Base-by-base conservation (phyloP, 345 rosid species). In the Corymbia maculata region DNA sequence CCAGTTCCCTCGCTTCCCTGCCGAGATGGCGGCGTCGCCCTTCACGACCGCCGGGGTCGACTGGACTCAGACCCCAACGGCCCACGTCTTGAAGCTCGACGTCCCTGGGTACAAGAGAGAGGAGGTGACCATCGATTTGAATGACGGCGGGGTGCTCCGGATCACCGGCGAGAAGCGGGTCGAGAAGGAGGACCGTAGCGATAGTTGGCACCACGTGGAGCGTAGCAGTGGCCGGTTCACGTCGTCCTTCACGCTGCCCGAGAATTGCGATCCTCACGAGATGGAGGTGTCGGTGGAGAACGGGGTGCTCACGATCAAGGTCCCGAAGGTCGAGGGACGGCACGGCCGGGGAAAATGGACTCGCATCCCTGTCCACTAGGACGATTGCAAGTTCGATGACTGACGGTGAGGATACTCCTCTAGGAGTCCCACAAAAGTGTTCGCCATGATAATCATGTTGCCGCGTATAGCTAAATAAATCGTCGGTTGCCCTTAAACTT, bases 91-190 rank as follows among this genome's bases (percentile, higher is more conserved):
- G 68, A 91, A 75, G 87, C 88, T 86, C 5, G 88, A 91, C 7
- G 90, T 93, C 22, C 91, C 90, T 1, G 94, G 93, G 51, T 28
- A 91, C 64, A 85, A 45, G 55, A 92, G 45, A 87, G 87, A 92
- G 14, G 93, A 94, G 32, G 91, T 94, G 91, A 92, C 87, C 87
- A 87, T 93, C 87, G 93, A 90, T 42, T 5, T 92, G 26, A 92
- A 91, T 87, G 92, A 89, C 16, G 91, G 89, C 2, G 87, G 86
- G 79, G 79, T 91, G 42, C 89, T 93, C 44, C 61, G 90, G 66
- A 89, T 94, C 32, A 90, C 66, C 22, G 91, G 92, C 2, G 93
- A 93, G 91, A 90, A 57, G 88, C 86, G 24, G 3, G 6, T 88
- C 6, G 91, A 91, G 90, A 91, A n/a, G 57, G 92, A 90, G 87